These are phyloP conservation scores for Mollisiaceae sp. DNA, from an alignment of 2,329 filamentous ascomycete genomes.

Conservation along the genomic window DNA sequence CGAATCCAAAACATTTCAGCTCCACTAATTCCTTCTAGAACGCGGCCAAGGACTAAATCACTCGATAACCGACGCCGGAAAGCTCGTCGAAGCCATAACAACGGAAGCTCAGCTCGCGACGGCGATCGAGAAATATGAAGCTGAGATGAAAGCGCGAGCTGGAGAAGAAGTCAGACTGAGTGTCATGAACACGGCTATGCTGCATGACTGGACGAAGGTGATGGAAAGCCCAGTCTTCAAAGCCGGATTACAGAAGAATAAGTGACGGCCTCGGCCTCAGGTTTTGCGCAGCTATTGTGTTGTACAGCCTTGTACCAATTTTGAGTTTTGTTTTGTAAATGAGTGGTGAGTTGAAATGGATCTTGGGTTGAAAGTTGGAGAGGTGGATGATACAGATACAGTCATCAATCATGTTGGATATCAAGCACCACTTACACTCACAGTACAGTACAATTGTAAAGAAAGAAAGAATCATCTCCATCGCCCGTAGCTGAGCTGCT, in stretches of 20 bases:
- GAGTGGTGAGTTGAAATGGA: not conserved
- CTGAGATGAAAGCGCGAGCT: constrained; percentile 51
- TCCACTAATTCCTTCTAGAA: constrained; percentile 45
- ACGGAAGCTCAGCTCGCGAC: constrained; percentile 36
- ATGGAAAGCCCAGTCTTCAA: constrained; percentile 41
- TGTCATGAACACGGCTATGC: constrained; percentile 50
- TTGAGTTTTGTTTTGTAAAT: not conserved
- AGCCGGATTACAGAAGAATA: constrained; percentile 22
- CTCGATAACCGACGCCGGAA: constrained; percentile 49
- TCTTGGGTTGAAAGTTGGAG: not conserved
- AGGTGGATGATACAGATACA: not conserved
- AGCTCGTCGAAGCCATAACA: constrained; percentile 40
- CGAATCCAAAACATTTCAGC: constrained; percentile 2
- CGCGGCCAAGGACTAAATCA: constrained; percentile 57
- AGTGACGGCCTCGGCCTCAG: not conserved
- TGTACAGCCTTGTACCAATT: not conserved
- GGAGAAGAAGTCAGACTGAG: constrained; percentile 51
- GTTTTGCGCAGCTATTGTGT: too few species aligned
- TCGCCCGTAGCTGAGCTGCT: too few species aligned
- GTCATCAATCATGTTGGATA: not conserved
- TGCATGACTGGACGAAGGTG: constrained; percentile 49
- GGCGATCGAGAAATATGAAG: constrained; percentile 48
- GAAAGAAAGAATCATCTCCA: not conserved
- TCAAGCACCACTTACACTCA: not conserved
- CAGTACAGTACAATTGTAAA: not conserved